Conservation (phyloP, 208 protist species). For the Angomonas deanei region DNA sequence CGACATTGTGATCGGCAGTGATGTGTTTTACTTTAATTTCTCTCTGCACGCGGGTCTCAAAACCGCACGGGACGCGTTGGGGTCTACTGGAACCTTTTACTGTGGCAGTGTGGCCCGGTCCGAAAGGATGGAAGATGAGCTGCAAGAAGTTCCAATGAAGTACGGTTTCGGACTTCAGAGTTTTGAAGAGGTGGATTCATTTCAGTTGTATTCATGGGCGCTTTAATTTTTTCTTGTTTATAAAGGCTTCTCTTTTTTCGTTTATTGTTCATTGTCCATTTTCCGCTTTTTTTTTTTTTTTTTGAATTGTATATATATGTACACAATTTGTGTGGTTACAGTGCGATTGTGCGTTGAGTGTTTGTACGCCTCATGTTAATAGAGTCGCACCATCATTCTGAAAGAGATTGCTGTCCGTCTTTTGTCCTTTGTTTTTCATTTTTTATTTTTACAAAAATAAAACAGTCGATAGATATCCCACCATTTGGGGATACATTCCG, state of each 20-base stretch:
- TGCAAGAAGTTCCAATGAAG: slow-evolving; percentile 24
- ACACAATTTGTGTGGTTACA: no score
- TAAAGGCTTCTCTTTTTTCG: not conserved
- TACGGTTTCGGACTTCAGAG: slow-evolving; percentile 21
- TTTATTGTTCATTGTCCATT: not conserved
- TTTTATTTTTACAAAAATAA: no score
- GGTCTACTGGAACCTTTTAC: slow-evolving; percentile 16
- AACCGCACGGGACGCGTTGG: slow-evolving; percentile 24
- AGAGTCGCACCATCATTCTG: no score
- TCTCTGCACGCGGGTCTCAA: slow-evolving; percentile 25
- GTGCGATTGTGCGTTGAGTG: no score
- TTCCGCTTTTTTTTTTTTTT: slow-evolving; percentile 9
- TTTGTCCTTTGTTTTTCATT: no score
- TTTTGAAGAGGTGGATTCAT: slow-evolving; percentile 11
- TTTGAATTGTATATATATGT: no score
- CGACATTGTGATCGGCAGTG: slow-evolving; percentile 54
- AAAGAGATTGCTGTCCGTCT: no score
- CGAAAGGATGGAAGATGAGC: slow-evolving; percentile 46
- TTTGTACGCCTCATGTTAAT: no score
- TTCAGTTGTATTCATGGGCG: slow-evolving; percentile 33
- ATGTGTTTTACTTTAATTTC: slow-evolving; percentile 59
- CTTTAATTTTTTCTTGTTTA: not conserved
- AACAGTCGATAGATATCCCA: no score
- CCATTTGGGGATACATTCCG: no score
- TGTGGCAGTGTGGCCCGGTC: slow-evolving; percentile 46